Percentiles rank a stretch among this genome's conserved stretches.
Conservation (phyloP, 352 stramenopile species). For the Globisporangium heterothallicum region DNA sequence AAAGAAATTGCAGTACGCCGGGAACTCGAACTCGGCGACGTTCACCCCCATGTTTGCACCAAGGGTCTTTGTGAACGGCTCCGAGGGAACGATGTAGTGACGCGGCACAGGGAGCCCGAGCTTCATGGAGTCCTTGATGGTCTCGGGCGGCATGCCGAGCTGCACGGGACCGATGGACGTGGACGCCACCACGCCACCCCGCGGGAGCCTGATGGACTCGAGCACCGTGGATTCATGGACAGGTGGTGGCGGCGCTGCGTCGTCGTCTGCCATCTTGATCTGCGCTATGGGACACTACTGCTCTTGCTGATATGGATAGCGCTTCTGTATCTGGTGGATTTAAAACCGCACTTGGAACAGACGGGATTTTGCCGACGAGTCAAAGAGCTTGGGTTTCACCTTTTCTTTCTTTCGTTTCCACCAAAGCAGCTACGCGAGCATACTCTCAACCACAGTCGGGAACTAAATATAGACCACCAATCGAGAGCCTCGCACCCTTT, state of each 20-base stretch:
- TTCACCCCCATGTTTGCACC: conserved; percentile 94
- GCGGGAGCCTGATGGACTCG: conserved; percentile 66
- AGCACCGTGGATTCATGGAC: conserved; percentile 24
- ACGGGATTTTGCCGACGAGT: neutral
- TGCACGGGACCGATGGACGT: conserved; percentile 79
- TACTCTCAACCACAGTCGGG: no score
- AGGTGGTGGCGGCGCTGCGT: neutral
- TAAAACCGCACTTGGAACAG: neutral
- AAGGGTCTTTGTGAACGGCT: conserved; percentile 93
- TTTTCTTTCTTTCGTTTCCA: neutral
- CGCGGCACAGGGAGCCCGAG: conserved; percentile 89
- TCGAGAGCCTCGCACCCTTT: no score
- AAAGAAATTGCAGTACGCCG: conserved; percentile 97
- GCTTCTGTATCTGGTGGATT: no score
- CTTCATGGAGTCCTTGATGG: conserved; percentile 96
- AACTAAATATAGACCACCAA: no score
- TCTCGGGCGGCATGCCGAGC: conserved; percentile 95
- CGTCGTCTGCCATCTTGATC: conserved; percentile 17
- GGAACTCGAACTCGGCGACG: conserved; percentile 96
- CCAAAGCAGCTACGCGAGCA: neutral
- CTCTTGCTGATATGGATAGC: no score
- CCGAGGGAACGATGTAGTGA: conserved; percentile 93
- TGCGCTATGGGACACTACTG: no score
- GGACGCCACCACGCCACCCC: conserved; percentile 66
- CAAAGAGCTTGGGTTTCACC: neutral